Base-by-base conservation (phyloP, 2,329 filamentous ascomycete species). In the Exophiala lecanii-corni region DNA sequence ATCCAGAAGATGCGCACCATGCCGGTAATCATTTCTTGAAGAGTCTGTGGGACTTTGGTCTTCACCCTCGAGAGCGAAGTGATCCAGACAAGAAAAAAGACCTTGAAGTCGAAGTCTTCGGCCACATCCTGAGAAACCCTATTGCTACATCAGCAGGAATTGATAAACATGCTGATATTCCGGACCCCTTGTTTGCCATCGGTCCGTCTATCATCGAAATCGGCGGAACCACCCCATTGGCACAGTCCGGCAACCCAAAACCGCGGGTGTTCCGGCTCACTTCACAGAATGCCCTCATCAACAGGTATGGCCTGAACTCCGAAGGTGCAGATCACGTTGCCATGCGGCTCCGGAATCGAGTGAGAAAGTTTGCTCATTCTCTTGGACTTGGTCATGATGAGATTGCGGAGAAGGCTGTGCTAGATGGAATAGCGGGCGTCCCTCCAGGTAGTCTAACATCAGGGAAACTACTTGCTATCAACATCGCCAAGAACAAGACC, bases 401-500 rank as follows among this genome's bases (percentile, higher is more conserved):
- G 9, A 70, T 74, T 10, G 76, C 78, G 0, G 88, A 94, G 66
- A 68, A 75, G 32, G 74, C 79, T 9, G 82, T 98, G 1, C 70
- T 97, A 26, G 75, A 92, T 55, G 89, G 88, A 16, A 77, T 81
- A 43, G 85, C 81, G 32, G 58, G 78, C 26, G 87, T 95, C 1
- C 87, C 88, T 1, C 82, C 89, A 0, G 87, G 92, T n/a, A 87
- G 85, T 64, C 70, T 98, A 56, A 68, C 72, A 10, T 71, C 80
- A 0, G 91, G 89, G 10, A 80, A 84, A 47, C 69, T 96, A 45
- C 73, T 98, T 49, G 84, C 87, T 12, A 89, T 98, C 13, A 92
- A 98, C 68, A 80, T 97, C 31, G 89, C 91, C 39, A 98, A 98
- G 79, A 97, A 97, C 70, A 97, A 96, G 72, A 74, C 79, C 35